Base-by-base conservation (phyloP, 371 early-diverging fungal species). In the Rhizopus stolonifer region DNA sequence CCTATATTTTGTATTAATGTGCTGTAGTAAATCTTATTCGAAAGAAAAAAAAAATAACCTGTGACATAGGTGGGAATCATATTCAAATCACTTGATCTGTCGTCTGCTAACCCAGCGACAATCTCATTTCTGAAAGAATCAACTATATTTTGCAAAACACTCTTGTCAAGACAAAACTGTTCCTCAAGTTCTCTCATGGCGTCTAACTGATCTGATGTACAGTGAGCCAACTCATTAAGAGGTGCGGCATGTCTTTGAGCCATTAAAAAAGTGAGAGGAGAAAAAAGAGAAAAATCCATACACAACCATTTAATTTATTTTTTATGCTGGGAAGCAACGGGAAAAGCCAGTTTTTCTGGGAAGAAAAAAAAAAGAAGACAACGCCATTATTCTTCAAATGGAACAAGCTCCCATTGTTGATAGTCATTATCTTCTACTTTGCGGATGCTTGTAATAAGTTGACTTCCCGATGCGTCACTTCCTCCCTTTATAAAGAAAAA, bases 1-100 rank as follows among this genome's bases (percentile, higher is more conserved):
- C 78, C 78, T 77, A 52, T 25, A 14, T 14, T 29, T n/a, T 15
- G 17, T 31, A 15, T 46, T 3, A 4, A 10, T n/a, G n/a, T 4
- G 24, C 21, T 21, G 22, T 17, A 25, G 8, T 31, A 44, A 13
- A n/a, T 39, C 39, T n/a, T 32, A 18, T 24, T 40, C 23, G 32
- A 34, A 17, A 40, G 26, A 34, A 23, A 13, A 21, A 43, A 33
- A 25, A 6, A 15, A 19, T 52, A 66, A 73, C 77, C 77, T 34
- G 77, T 70, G 42, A 77, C 77, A 58, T 67, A 77, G 25, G 77
- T 67, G 33, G 77, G 77, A 54, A 77, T 72, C 77, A 77, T 77
- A 46, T 77, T 73, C 10, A 77, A 60, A 65, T 76, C 77, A 49
- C 74, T 74, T 18, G 66, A 63, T 54, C 71, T 52, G 61, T 74